Percentiles rank a stretch among this genome's conserved stretches.
phyloP scores from a whole-genome alignment of 2,329 filamentous ascomycete genomes.

The Didymella lethalis region DNA sequence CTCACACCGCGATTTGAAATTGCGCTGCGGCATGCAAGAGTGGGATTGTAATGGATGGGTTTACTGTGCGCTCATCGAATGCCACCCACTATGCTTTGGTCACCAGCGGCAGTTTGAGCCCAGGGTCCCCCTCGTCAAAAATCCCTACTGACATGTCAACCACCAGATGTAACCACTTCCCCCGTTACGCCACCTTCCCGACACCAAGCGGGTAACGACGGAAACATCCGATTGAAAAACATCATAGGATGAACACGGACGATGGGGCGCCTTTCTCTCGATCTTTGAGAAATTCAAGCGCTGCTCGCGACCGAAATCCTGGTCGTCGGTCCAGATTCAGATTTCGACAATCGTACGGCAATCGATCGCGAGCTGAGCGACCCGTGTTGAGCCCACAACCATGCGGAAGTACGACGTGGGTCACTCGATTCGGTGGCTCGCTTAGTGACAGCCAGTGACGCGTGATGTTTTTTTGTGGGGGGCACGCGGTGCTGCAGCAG shows the following conservation, averaged over 20 bases:
- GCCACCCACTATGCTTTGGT: not conserved
- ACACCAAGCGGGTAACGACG: conserved; percentile 4
- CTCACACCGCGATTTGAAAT: conserved; percentile 13
- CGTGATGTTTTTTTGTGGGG: conserved; percentile 10
- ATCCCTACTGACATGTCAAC: conserved; percentile 17
- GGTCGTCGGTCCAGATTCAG: conserved; percentile 24
- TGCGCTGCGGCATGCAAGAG: not conserved
- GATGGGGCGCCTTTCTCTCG: not conserved
- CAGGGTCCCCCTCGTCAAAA: conserved; percentile 6
- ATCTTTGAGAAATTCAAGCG: conserved; percentile 14
- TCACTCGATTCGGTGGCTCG: conserved; percentile 14
- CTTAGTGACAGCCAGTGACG: conserved; percentile 9
- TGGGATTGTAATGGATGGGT: not conserved
- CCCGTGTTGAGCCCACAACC: conserved; percentile 4
- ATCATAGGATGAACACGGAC: not conserved
- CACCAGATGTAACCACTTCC: conserved; percentile 12
- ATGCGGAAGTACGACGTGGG: conserved; percentile 5
- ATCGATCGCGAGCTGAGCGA: conserved; percentile 16
- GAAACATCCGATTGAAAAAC: conserved; percentile 4
- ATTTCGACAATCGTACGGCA: conserved; percentile 22
- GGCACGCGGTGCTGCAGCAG: conserved; percentile 12
- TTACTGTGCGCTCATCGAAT: not conserved
- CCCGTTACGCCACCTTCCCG: conserved; percentile 10
- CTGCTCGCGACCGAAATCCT: conserved; percentile 20
- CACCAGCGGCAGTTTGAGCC: conserved; percentile 3